These are phyloP conservation scores for Fusarium ramigenum DNA, from an alignment of 2,329 filamentous ascomycete species.

Conservation along the genomic window DNA sequence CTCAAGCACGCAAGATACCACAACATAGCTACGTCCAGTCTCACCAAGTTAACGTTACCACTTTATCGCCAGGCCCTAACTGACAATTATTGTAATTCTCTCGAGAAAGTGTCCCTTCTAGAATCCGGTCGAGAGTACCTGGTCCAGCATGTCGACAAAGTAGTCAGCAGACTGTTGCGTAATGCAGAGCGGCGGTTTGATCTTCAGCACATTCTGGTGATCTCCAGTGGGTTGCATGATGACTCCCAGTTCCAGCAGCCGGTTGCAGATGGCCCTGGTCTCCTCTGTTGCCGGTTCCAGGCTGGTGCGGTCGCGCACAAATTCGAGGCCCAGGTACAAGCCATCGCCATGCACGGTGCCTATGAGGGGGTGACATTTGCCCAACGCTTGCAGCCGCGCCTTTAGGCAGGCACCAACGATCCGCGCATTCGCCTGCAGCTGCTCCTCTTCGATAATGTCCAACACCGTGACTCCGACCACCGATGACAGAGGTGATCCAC, in stretches of 20 bases:
- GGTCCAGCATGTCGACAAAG: neutral
- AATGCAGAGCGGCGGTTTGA: neutral
- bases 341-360: neutral
- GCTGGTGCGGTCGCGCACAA: neutral
- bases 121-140: neutral
- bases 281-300: neutral
- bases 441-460: neutral
- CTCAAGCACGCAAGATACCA: too few relatives aligned
- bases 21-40: too few relatives aligned
- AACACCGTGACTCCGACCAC: neutral
- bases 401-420: neutral
- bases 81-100: neutral
- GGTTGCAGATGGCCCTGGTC: neutral
- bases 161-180: neutral
- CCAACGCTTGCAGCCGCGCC: neutral
- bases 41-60: too few relatives aligned
- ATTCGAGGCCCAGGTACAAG: neutral
- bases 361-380: neutral
- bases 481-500: neutral
- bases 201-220: neutral
- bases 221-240: neutral
- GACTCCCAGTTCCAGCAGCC: neutral
- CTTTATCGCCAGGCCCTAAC: neutral
- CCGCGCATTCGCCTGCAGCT: neutral
- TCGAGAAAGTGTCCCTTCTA: neutral